phyloP scores from a whole-genome alignment of 306 rosid species.

The Lathyrus tuberosus region DNA sequence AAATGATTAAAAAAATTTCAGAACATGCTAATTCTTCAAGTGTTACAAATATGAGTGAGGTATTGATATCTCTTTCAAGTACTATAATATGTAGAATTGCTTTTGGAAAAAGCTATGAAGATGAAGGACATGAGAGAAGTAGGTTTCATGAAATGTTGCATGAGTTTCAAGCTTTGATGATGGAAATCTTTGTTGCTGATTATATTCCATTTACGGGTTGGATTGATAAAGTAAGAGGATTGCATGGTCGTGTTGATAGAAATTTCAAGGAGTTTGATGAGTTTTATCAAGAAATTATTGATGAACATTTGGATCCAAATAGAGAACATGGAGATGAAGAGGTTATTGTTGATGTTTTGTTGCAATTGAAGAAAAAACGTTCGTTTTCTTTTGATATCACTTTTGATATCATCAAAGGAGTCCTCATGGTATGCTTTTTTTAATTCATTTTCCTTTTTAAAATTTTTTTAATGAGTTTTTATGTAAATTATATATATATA shows the following conservation, averaged over 20 bases:
- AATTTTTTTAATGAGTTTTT: no score
- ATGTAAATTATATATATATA: no score
- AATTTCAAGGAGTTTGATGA: slow-evolving; percentile 2
- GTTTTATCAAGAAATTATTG: slow-evolving; percentile 2
- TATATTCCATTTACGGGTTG: background rate
- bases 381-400: background rate
- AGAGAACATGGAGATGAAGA: background rate
- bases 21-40: background rate
- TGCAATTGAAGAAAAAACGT: background rate
- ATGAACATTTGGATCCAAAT: slow-evolving; percentile 3
- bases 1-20: slow-evolving; percentile 3
- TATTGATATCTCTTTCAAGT: background rate
- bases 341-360: background rate
- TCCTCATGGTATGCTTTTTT: background rate
- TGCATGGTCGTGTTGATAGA: background rate
- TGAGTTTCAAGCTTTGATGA: background rate
- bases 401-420: background rate
- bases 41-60: slow-evolving; percentile 1
- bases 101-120: slow-evolving; percentile 27
- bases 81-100: slow-evolving; percentile 12
- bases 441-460: background rate
- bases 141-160: background rate
- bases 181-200: background rate
- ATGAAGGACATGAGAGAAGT: background rate
- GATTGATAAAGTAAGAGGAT: background rate